Conservation (phyloP, 1,284 basidiomycete genomes). For the Cronartium ribicola region DNA sequence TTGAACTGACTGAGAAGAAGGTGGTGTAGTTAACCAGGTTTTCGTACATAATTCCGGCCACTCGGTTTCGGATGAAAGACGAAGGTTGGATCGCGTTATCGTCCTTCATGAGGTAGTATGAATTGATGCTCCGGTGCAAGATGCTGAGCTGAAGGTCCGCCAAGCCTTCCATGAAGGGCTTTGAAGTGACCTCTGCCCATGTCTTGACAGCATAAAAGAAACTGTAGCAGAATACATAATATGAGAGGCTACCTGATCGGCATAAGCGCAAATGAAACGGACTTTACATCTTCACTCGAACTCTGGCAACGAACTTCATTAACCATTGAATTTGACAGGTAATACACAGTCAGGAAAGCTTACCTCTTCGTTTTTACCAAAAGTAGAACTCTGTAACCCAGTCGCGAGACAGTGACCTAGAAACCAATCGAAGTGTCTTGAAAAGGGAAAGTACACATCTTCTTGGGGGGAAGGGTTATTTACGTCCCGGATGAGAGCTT, state of each 20-base stretch:
- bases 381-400: slow-evolving; percentile 22
- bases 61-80: slow-evolving; percentile 24
- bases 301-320: slow-evolving; percentile 6
- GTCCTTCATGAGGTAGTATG: slow-evolving; percentile 37
- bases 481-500: slow-evolving; percentile 31
- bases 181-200: slow-evolving; percentile 32
- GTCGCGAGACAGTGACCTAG: slow-evolving; percentile 42
- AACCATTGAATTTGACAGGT: neutral
- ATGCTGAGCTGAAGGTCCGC: slow-evolving; percentile 39
- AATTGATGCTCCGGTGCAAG: slow-evolving; percentile 27
- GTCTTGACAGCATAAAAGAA: slow-evolving; percentile 39
- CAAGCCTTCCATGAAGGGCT: slow-evolving; percentile 12
- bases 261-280: neutral
- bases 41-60: slow-evolving; percentile 37
- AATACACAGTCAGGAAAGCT: neutral
- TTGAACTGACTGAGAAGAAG: slow-evolving; percentile 35
- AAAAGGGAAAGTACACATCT: slow-evolving; percentile 28
- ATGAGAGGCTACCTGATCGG: neutral
- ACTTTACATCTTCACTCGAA: slow-evolving; percentile 42
- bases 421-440: slow-evolving; percentile 43
- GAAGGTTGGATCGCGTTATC: slow-evolving; percentile 12
- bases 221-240: slow-evolving; percentile 7
- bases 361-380: slow-evolving; percentile 43
- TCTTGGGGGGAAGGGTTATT: slow-evolving; percentile 18
- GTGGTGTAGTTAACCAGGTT: slow-evolving; percentile 40